phyloP scores from a whole-genome alignment of 2,329 filamentous ascomycete genomes.

The Paracoccidioides lutzii region DNA sequence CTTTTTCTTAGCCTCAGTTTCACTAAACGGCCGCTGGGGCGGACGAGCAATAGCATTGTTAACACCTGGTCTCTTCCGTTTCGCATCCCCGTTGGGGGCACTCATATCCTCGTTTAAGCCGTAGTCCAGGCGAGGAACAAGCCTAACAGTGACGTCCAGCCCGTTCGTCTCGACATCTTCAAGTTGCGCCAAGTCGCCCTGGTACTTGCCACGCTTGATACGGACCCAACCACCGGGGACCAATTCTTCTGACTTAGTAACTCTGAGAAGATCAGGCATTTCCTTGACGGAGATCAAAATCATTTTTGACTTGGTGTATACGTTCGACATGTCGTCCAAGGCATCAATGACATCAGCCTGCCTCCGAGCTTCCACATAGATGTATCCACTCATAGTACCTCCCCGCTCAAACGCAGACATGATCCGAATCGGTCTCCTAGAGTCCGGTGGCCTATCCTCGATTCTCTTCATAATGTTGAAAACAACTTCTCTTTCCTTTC shows the following conservation, averaged over 20 bases:
- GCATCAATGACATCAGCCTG: conserved; percentile 76
- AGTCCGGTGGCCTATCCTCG: conserved; percentile 58
- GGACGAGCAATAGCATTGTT: conserved; percentile 53
- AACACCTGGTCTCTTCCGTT: conserved; percentile 60
- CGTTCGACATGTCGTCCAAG: conserved; percentile 72
- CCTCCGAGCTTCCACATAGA: conserved; percentile 85
- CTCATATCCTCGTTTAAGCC: conserved; percentile 68
- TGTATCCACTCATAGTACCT: conserved; percentile 77
- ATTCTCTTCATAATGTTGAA: conserved; percentile 79
- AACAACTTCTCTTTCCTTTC: conserved; percentile 87
- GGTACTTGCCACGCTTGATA: conserved; percentile 68
- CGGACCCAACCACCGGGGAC: conserved; percentile 87
- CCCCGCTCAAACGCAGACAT: conserved; percentile 87
- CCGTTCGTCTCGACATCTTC: conserved; percentile 88
- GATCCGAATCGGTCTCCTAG: conserved; percentile 70
- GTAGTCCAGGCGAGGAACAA: conserved; percentile 87
- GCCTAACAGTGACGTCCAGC: conserved; percentile 69
- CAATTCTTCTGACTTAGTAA: conserved; percentile 72
- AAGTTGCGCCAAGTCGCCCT: conserved; percentile 81
- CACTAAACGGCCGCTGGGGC: conserved; percentile 82
- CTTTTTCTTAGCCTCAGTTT: conserved; percentile 80
- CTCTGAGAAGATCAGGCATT: conserved; percentile 89
- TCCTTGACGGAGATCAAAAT: conserved; percentile 89
- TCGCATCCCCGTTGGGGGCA: conserved; percentile 44
- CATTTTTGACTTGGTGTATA: conserved; percentile 79